Conservation (phyloP, 164 flowering plant species). For the Cinnamomum micranthum region DNA sequence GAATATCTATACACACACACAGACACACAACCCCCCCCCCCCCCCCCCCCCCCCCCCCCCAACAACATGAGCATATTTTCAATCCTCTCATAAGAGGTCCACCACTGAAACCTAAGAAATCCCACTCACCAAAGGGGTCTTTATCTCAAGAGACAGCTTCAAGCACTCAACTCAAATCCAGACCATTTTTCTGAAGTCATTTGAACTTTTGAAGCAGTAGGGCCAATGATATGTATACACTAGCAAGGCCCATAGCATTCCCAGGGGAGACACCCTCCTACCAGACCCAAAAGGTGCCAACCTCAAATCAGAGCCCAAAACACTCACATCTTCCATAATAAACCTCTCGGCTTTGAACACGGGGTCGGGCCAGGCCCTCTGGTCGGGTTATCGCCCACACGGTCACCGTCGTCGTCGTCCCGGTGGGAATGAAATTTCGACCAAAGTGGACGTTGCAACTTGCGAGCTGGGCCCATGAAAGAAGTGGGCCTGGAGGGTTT, state of each 20-base stretch:
- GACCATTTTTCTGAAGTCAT: slow-evolving; percentile 23
- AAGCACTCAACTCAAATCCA: slow-evolving; percentile 32
- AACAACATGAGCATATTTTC: too few species aligned
- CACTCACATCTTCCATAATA: slow-evolving; percentile 21
- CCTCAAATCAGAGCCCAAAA: slow-evolving; percentile 35
- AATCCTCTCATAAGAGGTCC: neutral
- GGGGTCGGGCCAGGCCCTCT: slow-evolving; percentile 23
- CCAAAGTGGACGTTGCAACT: slow-evolving; percentile 33
- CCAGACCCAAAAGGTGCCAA: slow-evolving; percentile 49
- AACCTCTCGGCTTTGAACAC: slow-evolving; percentile 26
- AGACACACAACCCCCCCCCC: too few species aligned
- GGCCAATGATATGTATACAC: slow-evolving; percentile 36
- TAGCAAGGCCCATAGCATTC: slow-evolving; percentile 33
- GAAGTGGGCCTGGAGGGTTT: slow-evolving; percentile 39
- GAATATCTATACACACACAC: too few species aligned
- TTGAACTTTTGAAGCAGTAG: slow-evolving; percentile 31
- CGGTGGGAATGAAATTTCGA: slow-evolving; percentile 29
- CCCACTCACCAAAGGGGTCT: slow-evolving; percentile 28
- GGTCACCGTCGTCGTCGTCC: slow-evolving; percentile 49
- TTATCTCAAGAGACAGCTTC: slow-evolving; percentile 35
- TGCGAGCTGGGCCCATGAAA: slow-evolving; percentile 36
- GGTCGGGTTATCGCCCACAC: slow-evolving; percentile 49
- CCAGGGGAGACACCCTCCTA: slow-evolving; percentile 35
- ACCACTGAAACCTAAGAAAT: slow-evolving; percentile 4
- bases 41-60: too few species aligned